Conservation (phyloP, 805 yeast species). For the Helenozyma rhizophorensis region DNA sequence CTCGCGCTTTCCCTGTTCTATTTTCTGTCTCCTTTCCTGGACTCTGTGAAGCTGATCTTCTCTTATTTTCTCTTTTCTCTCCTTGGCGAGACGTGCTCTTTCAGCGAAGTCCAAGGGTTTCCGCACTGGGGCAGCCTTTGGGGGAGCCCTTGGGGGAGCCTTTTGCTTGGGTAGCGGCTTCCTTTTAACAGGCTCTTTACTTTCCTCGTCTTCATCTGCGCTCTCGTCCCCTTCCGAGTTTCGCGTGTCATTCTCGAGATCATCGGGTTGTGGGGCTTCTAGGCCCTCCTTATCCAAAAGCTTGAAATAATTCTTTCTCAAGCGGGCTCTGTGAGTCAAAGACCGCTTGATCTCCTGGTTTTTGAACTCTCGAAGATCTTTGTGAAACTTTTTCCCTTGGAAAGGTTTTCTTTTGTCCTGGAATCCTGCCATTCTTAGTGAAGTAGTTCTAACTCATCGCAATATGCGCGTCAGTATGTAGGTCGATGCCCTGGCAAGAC, state of each 20-base stretch:
- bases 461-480: too few relatives aligned
- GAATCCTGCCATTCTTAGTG: not conserved
- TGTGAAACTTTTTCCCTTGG: conserved; percentile 24
- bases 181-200: not conserved
- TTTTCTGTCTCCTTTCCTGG: conserved; percentile 30
- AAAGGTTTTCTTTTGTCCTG: conserved; percentile 19
- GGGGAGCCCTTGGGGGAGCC: conserved; percentile 1
- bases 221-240: conserved; percentile 4
- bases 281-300: conserved; percentile 71
- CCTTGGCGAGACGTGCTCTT: conserved; percentile 42
- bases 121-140: conserved; percentile 11
- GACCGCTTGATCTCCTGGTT: conserved; percentile 71
- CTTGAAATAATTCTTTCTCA: conserved; percentile 78
- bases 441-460: too few relatives aligned
- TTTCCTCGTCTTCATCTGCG: conserved; percentile 12
- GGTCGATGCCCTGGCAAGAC: too few relatives aligned
- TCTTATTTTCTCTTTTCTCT: conserved; percentile 41
- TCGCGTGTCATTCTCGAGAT: conserved; percentile 7
- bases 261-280: conserved; percentile 28
- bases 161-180: conserved; percentile 1
- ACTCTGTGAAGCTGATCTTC: conserved; percentile 36
- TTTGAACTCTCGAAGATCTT: conserved; percentile 36
- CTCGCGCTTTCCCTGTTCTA: conserved; percentile 37
- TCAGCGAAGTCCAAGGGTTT: conserved; percentile 41
- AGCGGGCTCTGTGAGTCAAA: conserved; percentile 72